Base-by-base conservation (phyloP, 495 filamentous ascomycete species). In the Lophiostoma macrostomum region DNA sequence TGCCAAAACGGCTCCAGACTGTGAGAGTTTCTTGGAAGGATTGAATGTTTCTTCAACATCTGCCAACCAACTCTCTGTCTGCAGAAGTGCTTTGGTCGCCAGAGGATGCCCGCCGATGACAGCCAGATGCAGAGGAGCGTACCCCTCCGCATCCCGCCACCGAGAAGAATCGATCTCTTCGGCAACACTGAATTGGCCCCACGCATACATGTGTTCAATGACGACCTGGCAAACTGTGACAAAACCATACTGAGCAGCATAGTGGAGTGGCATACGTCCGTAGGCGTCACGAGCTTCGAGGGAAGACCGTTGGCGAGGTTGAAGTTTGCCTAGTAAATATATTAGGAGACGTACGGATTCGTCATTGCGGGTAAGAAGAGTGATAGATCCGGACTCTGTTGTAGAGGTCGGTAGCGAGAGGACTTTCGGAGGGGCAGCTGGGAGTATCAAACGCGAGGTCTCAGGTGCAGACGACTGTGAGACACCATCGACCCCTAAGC, bases 171-270 rank as follows among this genome's bases (percentile, higher is more conserved):
- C 90, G 37, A 98, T 91, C 1, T 90, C 90, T 38, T 87, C 76
- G 22, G 80, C 80, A 23, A 90, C 80, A 62, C 93, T 81, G 63
- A 95, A 96, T 59, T 90, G 83, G 14, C 79, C 80, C 91, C 91
- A 98, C 18, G 81, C 79, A 61, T 88, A 86, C 80, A 98, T 88
- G 57, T 86, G 84, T 39, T 84, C 82, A 67, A 96, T 88, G 47
- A 98, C 74, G n/a, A 90, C 71, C 66, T 93, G 78, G 64, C 90
- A 95, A 7, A 96, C 83, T 38, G 85, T 80, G 20, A 88, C 86
- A 61, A 96, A 88, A 3, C 93, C 93, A 67, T 93, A 95, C 70
- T 96, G 89, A 0, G 93, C 93, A 3, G 89, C 91, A 68, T 98
- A 98, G 65, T 98, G 93, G 23, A 98, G 74, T 22, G 93, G 90